Conservation (phyloP, 2,329 filamentous ascomycete genomes). For the Onygenales sp. region DNA sequence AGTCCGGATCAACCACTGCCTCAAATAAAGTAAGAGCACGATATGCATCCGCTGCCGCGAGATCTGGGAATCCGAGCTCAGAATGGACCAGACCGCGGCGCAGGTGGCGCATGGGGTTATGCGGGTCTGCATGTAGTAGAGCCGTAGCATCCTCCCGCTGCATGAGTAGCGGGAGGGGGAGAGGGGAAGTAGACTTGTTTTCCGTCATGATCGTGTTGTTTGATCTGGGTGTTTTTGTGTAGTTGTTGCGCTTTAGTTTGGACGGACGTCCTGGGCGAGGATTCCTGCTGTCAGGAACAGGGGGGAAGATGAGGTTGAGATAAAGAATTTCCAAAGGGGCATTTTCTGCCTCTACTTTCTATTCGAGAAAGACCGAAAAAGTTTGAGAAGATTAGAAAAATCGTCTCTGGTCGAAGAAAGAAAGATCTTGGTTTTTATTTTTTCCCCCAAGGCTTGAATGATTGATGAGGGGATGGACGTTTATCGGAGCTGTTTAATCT, state of each 20-base stretch:
- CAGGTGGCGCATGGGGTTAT: conserved; percentile 33
- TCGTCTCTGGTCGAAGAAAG: too few species aligned
- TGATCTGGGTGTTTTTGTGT: not conserved
- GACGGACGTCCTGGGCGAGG: not conserved
- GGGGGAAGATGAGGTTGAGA: not conserved
- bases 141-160: conserved; percentile 47
- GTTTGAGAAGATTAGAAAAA: too few species aligned
- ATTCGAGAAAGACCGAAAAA: not conserved
- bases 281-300: not conserved
- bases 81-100: conserved; percentile 60
- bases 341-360: not conserved
- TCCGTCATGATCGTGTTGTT: not conserved
- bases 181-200: not conserved
- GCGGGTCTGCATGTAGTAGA: conserved; percentile 28
- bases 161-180: conserved; percentile 1
- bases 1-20: conserved; percentile 61
- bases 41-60: conserved; percentile 84
- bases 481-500: too few species aligned
- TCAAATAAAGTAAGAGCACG: conserved; percentile 79
- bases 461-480: too few species aligned
- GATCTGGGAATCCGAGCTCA: conserved; percentile 73
- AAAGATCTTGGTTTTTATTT: too few species aligned
- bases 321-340: not conserved
- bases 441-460: too few species aligned
- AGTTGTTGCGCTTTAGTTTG: not conserved